These are phyloP conservation scores for Astragalus glycyphyllos DNA, from an alignment of 306 rosid species.

Conservation along the genomic window DNA sequence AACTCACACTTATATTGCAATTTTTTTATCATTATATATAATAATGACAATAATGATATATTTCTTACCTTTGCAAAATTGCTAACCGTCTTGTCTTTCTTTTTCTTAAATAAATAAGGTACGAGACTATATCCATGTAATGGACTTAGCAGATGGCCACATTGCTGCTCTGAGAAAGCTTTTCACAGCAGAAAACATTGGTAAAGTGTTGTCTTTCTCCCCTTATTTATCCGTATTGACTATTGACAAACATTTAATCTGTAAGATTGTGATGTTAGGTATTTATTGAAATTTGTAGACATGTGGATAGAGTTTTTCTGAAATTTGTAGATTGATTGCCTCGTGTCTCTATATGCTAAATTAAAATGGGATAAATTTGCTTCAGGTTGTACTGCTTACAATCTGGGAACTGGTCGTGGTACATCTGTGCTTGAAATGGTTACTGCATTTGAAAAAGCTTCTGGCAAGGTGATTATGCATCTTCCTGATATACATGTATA, in stretches of 20 bases:
- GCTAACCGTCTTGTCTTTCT: conserved; percentile 8
- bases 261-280: background rate
- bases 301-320: background rate
- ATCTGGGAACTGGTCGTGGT: conserved; percentile 90
- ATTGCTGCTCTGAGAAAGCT: conserved; percentile 91
- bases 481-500: background rate
- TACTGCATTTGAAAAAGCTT: conserved; percentile 83
- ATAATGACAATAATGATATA: no score
- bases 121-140: conserved; percentile 96
- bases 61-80: conserved; percentile 4
- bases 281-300: conserved; percentile 27
- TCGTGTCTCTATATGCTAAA: conserved; percentile 24
- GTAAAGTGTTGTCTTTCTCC: conserved; percentile 45
- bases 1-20: background rate
- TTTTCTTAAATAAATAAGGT: conserved; percentile 54
- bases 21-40: conserved; percentile 5
- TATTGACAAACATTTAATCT: conserved; percentile 13
- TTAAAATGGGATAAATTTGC: conserved; percentile 36
- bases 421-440: conserved; percentile 97
- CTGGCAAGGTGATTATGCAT: conserved; percentile 68
- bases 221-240: background rate
- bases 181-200: conserved; percentile 66
- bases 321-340: conserved; percentile 7
- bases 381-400: conserved; percentile 88
- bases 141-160: conserved; percentile 99